Evolutionary conservation across 1,139 yeast species (phyloP), one percentile per base, ranked within the genome.

Genomic region (Kodamaea plutei): DNA sequence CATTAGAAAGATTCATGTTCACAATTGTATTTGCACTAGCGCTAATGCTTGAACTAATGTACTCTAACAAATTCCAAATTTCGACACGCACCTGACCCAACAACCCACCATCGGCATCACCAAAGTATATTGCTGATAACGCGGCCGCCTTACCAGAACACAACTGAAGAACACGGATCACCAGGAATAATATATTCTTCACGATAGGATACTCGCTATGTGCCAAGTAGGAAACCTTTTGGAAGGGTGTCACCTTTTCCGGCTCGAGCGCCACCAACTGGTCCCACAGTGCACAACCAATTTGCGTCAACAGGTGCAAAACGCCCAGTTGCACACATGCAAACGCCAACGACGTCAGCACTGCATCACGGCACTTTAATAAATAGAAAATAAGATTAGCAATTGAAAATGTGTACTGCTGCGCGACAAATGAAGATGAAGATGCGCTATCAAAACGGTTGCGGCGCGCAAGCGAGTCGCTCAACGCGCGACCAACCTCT

Each of bases 281-380:
- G 8, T 40, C 25, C 61, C 61, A 54, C 11, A 49, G 34, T 5
- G 48, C 49, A 6, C 42, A 27, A 2, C 54, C 59, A 22, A 27
- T 54, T 38, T 5, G 45, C 47, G 28, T 43, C 48, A 23, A 61
- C 47, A 16, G 35, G 44, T 4, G 48, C 43, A 37, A 69, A 6
- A 76, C 76, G 2, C 68, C 73, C 15, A 52, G 43, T 41, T 75
- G 79, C 36, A 73, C 56, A 35, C 75, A 66, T 5, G 65, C 45
- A 15, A 73, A 58, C 0, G 68, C 67, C 22, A 75, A 66, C 1
- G 76, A 50, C 0, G 79, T 73, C 16, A 60, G 60, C 3, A 62
- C 45, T 2, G 42, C 30, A 11, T 58, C 72, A 32, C 52, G 58
- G 13, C 50, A 55, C 8, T 48, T 48, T 21, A 58, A 38, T 6